Conservation (phyloP, 805 yeast genomes). For the Kuraishia cidri region DNA sequence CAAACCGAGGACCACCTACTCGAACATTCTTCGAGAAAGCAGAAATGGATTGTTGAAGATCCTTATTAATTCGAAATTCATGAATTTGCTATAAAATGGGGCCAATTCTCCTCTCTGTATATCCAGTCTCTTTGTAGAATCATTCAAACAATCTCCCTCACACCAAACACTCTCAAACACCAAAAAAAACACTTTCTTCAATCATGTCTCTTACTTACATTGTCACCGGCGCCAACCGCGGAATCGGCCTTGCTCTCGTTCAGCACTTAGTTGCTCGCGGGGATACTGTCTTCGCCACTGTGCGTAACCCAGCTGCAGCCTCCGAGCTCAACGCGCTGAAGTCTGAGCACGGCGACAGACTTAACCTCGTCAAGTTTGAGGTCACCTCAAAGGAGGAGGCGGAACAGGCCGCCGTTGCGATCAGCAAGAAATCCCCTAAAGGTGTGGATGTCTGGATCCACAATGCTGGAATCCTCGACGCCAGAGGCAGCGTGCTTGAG, state of each 20-base stretch:
- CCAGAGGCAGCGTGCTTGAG: neutral
- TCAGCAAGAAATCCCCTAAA: neutral
- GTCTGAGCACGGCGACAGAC: neutral
- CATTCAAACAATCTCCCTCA: too few species aligned
- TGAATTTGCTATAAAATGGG: too few species aligned
- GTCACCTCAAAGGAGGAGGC: neutral
- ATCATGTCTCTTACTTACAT: constrained; percentile 1
- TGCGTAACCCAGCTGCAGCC: neutral
- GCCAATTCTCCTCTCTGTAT: too few species aligned
- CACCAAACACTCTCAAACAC: too few species aligned
- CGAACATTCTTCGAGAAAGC: too few species aligned
- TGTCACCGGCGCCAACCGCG: constrained; percentile 1
- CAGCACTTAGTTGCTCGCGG: neutral
- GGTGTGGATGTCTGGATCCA: constrained; percentile 1
- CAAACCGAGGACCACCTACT: too few species aligned
- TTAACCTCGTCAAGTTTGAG: neutral
- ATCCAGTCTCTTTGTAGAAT: too few species aligned
- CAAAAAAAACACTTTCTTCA: too few species aligned
- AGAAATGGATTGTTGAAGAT: too few species aligned
- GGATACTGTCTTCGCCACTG: neutral
- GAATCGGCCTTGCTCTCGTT: constrained; percentile 1
- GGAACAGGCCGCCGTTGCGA: neutral
- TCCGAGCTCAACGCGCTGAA: neutral
- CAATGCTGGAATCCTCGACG: constrained; percentile 1
- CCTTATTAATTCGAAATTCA: too few species aligned